Evolutionary conservation across 177 flowering plant genomes (phyloP).

Genomic region (Vitis hybrid): DNA sequence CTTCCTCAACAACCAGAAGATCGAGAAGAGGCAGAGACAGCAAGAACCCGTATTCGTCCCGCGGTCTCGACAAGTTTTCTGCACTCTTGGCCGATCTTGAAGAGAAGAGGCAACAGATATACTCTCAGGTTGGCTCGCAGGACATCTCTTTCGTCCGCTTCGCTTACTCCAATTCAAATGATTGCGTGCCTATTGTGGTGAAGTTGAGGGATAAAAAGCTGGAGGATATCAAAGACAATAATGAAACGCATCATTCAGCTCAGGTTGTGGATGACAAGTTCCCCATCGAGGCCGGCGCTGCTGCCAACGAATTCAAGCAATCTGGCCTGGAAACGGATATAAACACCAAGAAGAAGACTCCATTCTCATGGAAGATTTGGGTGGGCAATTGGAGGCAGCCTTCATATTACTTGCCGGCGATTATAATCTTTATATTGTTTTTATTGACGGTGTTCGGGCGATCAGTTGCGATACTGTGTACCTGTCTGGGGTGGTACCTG

Average conservation of each 20-base stretch:
- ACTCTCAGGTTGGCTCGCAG: slow-evolving; percentile 34
- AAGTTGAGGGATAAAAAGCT: slow-evolving; percentile 30
- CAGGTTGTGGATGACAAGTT: not conserved
- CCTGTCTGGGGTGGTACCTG: slow-evolving; percentile 67
- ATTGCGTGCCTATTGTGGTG: slow-evolving; percentile 61
- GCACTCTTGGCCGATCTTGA: slow-evolving; percentile 58
- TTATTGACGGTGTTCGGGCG: slow-evolving; percentile 61
- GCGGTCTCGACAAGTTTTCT: slow-evolving; percentile 59
- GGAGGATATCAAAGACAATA: slow-evolving; percentile 4
- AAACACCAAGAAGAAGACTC: slow-evolving; percentile 5
- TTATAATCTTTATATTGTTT: slow-evolving; percentile 39
- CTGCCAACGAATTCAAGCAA: not conserved
- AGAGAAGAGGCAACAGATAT: slow-evolving; percentile 53
- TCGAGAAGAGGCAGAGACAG: slow-evolving; percentile 15
- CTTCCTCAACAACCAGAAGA: slow-evolving; percentile 23
- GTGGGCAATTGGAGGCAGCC: slow-evolving; percentile 26
- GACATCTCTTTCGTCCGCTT: slow-evolving; percentile 61
- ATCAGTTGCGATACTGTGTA: slow-evolving; percentile 56
- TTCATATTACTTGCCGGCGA: slow-evolving; percentile 27
- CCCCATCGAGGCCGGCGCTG: not conserved
- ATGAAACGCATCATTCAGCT: not conserved
- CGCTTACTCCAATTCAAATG: slow-evolving; percentile 41
- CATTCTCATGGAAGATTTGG: slow-evolving; percentile 6
- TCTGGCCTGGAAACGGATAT: not conserved
- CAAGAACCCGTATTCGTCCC: slow-evolving; percentile 52